Base-by-base conservation (phyloP, 106 monocot genomes). In the Platanthera guangdongensis region DNA sequence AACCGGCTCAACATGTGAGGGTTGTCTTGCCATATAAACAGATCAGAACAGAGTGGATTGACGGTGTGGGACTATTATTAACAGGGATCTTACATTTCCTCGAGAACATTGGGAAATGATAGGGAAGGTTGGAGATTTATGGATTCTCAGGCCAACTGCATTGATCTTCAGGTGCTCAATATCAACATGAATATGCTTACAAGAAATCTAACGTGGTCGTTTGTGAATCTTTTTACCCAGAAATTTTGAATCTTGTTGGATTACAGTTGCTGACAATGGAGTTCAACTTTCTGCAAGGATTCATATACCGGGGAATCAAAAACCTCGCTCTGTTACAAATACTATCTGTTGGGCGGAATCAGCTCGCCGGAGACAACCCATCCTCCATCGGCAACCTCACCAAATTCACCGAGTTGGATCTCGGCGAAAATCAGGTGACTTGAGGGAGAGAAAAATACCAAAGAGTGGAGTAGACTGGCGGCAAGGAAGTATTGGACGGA, bases 131-230 rank as follows among this genome's bases (percentile, higher is more conserved):
- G 70, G 78, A 52, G 51, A 52, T 78, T 78, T 39, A 4, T 78
- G 3, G 14, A 6, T 30, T 67, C 67, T 14, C n/a, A 71, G 53
- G 71, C 78, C 18, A 78, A 78, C 71, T 78, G 78, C 57, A 78
- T 8, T n/a, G 51, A 71, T 32, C 16, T 78, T 12, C 21, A 47
- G 54, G 13, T 71, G 54, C 8, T 71, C n/a, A 53, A 53, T 47
- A 6, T 71, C 1, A 7, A 21, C 19, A 15, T 9, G 0, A 78
- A 78, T 48, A 46, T n/a, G 12, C 71, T 78, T 12, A 22, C 30
- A 4, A 71, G 78, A 30, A 52, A 28, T 3, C 54, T 78, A 11
- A 71, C 78, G 8, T 48, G 22, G 4, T 71, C 78, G 1, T 19
- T 78, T 46, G 70, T 18, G 0, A 78, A 78, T n/a, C 57, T 78